These are phyloP conservation scores for Hymenoscyphus fructigenus DNA, from an alignment of 2,329 filamentous ascomycete genomes.

Conservation along the genomic window DNA sequence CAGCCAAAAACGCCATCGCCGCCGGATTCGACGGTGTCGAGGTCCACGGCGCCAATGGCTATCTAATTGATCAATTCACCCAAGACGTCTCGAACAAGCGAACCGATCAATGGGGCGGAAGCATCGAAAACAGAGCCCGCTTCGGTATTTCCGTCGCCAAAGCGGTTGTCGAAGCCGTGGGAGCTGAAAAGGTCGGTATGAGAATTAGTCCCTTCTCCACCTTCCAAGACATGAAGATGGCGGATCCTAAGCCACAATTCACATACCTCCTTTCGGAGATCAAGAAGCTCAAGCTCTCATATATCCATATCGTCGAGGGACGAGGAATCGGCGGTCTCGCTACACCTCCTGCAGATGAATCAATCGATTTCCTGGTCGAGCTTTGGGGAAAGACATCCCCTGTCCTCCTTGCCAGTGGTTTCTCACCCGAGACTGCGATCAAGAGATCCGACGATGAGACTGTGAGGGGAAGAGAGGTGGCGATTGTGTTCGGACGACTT, in stretches of 20 bases:
- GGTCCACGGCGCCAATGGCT: conserved; percentile 28
- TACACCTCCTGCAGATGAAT: conserved; percentile 37
- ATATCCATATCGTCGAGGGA: conserved; percentile 61
- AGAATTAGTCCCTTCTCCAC: conserved; percentile 59
- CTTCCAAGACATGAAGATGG: conserved; percentile 65
- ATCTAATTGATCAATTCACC: conserved; percentile 28
- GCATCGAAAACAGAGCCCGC: conserved; percentile 49
- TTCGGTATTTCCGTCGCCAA: conserved; percentile 54
- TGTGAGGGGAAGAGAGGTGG: conserved; percentile 37
- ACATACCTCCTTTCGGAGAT: conserved; percentile 53
- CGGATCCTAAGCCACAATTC: conserved; percentile 63
- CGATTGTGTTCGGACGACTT: conserved; percentile 44
- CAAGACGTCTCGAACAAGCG: conserved; percentile 50
- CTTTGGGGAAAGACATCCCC: conserved; percentile 45
- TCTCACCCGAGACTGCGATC: conserved; percentile 41
- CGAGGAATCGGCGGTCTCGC: conserved; percentile 36
- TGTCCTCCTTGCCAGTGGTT: conserved; percentile 51
- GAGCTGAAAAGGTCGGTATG: conserved; percentile 53
- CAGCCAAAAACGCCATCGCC: conserved; percentile 21
- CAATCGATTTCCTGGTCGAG: conserved; percentile 45
- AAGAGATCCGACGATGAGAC: conserved; percentile 39
- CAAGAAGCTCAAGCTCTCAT: conserved; percentile 54
- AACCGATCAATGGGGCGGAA: conserved; percentile 52
- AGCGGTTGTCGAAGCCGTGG: conserved; percentile 50
- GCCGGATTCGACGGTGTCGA: conserved; percentile 32